Percentiles rank a stretch among this genome's conserved stretches.
phyloP scores from a whole-genome alignment of 441 rosid species.

The Hura crepitans region DNA sequence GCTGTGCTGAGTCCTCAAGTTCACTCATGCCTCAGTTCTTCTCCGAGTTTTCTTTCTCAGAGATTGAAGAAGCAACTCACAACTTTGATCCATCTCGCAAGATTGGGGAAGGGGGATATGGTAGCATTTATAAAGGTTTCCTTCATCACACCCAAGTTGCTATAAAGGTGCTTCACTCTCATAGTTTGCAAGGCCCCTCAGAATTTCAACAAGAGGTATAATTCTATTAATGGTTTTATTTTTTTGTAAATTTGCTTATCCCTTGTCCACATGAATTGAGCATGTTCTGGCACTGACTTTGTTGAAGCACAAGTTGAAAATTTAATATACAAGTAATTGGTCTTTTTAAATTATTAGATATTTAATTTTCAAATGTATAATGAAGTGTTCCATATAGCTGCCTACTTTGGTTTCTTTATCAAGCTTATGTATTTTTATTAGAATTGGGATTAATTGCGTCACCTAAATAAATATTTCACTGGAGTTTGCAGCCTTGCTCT shows the following conservation, averaged over 20 bases:
- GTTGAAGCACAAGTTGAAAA: neutral
- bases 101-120: conserved; percentile 97
- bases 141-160: conserved; percentile 74
- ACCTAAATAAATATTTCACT: neutral
- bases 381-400: neutral
- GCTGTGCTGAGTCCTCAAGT: conserved; percentile 55
- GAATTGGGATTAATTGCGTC: neutral
- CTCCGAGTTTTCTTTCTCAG: conserved; percentile 67
- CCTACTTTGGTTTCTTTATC: neutral
- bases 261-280: neutral
- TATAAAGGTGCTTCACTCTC: conserved; percentile 64
- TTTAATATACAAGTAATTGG: neutral
- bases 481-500: neutral
- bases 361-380: neutral
- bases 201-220: conserved; percentile 91
- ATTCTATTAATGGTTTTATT: conserved; percentile 16
- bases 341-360: neutral
- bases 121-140: conserved; percentile 70
- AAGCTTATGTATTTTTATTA: neutral
- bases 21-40: conserved; percentile 47
- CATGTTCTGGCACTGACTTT: conserved; percentile 7
- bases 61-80: conserved; percentile 68
- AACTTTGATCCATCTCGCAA: conserved; percentile 63
- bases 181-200: conserved; percentile 77
- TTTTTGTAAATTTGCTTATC: conserved; percentile 6